These are phyloP conservation scores for Penicillium sp. DNA, from an alignment of 2,329 filamentous ascomycete species.

Conservation along the genomic window DNA sequence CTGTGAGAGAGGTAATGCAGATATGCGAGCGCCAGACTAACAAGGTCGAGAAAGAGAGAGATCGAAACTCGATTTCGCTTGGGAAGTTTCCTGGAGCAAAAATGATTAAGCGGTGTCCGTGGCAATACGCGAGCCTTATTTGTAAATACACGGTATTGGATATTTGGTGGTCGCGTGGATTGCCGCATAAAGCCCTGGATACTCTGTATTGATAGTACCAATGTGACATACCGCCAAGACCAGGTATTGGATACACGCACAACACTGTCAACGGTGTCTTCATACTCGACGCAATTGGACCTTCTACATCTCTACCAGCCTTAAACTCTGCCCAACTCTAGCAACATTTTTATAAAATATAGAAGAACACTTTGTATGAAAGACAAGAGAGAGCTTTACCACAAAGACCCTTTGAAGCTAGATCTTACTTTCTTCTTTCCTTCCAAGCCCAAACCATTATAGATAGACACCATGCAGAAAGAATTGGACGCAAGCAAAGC, in stretches of 20 bases:
- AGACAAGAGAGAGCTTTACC: not conserved
- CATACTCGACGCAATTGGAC: conserved; percentile 10
- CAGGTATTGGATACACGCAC: conserved; percentile 18
- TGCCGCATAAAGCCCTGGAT: not conserved
- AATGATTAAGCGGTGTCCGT: conserved; percentile 32
- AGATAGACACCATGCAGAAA: conserved; percentile 7
- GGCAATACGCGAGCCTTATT: conserved; percentile 25
- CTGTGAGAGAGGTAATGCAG: conserved; percentile 23
- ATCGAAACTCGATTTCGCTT: conserved; percentile 31
- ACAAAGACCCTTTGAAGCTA: not conserved
- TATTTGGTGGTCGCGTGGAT: conserved; percentile 15
- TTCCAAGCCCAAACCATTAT: not conserved
- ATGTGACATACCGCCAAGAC: conserved; percentile 11
- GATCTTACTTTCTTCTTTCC: not conserved
- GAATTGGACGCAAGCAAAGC: conserved; percentile 14
- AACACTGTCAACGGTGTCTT: conserved; percentile 7
- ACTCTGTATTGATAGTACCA: conserved; percentile 8
- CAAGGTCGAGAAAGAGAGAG: conserved; percentile 34
- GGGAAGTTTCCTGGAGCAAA: conserved; percentile 30
- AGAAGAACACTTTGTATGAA: not conserved
- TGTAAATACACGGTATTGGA: conserved; percentile 22
- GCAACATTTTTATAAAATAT: not conserved
- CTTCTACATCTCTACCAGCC: not conserved
- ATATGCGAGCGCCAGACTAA: conserved; percentile 33
- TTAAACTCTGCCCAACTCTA: not conserved